Conservation (phyloP, 1,284 basidiomycete genomes). For the Tilletiaria anomala region DNA sequence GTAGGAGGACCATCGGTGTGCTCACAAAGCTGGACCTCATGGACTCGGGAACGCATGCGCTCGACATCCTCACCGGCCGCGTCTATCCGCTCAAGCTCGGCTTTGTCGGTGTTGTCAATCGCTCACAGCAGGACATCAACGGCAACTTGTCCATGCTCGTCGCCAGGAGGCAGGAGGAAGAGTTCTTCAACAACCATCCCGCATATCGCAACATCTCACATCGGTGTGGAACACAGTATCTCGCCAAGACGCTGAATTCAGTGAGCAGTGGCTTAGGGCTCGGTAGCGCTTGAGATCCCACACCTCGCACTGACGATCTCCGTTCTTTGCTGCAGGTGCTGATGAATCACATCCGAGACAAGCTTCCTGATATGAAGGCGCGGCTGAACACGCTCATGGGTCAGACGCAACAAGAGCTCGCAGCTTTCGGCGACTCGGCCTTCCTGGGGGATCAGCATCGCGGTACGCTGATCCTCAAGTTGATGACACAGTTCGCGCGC, state of each 20-base stretch:
- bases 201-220: conserved; percentile 93
- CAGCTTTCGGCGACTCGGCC: conserved; percentile 85
- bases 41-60: conserved; percentile 94
- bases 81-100: conserved; percentile 95
- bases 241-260: conserved; percentile 87
- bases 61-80: conserved; percentile 90
- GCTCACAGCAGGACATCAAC: conserved; percentile 95
- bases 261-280: no score
- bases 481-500: conserved; percentile 99
- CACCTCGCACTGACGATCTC: conserved; percentile 11
- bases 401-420: conserved; percentile 94
- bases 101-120: conserved; percentile 93
- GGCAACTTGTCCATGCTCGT: conserved; percentile 70
- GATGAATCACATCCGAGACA: conserved; percentile 95
- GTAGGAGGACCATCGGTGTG: conserved; percentile 85
- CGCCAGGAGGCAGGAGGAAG: conserved; percentile 68
- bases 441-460: conserved; percentile 85
- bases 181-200: conserved; percentile 79
- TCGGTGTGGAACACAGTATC: conserved; percentile 87
- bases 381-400: conserved; percentile 95
- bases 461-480: conserved; percentile 46
- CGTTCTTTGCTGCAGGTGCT: no score
- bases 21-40: conserved; percentile 95
- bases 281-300: no score
- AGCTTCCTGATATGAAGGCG: conserved; percentile 99